These are phyloP conservation scores for Cenchrus americanus DNA, from an alignment of 176 grass and related monocot species.

Conservation along the genomic window DNA sequence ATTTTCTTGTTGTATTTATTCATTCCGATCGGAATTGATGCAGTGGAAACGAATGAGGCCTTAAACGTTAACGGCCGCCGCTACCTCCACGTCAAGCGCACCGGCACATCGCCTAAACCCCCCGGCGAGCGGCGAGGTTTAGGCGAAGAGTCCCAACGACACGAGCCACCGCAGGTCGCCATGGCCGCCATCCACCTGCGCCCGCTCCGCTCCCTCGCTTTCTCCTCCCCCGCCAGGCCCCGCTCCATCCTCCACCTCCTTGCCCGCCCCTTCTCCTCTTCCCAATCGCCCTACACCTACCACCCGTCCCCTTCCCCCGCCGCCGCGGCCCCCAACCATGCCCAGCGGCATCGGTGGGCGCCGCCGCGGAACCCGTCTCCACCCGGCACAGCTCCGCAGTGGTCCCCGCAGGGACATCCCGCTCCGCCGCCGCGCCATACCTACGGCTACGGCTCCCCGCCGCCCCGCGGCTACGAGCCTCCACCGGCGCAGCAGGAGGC, in stretches of 20 bases:
- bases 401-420: neutral
- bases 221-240: neutral
- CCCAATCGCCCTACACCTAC: neutral
- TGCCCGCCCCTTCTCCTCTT: neutral
- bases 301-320: neutral
- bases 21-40: too few relatives aligned
- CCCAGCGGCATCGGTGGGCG: neutral
- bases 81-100: too few relatives aligned
- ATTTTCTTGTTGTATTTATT: too few relatives aligned
- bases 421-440: neutral
- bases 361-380: neutral
- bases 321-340: neutral
- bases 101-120: too few relatives aligned
- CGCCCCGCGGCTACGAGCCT: neutral
- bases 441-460: neutral
- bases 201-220: neutral
- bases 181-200: neutral
- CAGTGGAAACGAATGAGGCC: too few relatives aligned
- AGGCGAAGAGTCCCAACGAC: neutral
- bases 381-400: neutral
- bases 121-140: too few relatives aligned
- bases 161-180: neutral
- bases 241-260: neutral
- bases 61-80: too few relatives aligned
- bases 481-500: neutral